Base-by-base conservation (phyloP, 2,329 filamentous ascomycete genomes). In the Dactylellina parvicollis region DNA sequence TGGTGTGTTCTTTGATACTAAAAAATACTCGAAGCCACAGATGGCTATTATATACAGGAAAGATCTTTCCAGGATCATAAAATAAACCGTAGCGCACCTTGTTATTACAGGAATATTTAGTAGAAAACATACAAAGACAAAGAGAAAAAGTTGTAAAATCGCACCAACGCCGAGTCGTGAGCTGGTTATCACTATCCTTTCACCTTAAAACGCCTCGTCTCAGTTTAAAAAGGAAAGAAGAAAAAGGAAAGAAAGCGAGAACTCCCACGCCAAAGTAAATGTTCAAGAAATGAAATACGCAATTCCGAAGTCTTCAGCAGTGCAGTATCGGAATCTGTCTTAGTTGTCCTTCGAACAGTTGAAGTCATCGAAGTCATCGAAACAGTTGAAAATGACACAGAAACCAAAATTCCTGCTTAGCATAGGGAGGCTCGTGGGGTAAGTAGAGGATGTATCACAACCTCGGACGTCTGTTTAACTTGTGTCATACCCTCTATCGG, bases 371-470 rank as follows among this genome's bases (percentile, higher is more conserved):
- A n/a, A n/a, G n/a, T n/a, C n/a, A n/a, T n/a, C n/a, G n/a, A n/a
- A n/a, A n/a, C n/a, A n/a, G n/a, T n/a, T n/a, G n/a, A n/a, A n/a
- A n/a, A n/a, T n/a, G n/a, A n/a, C 40, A 44, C 18, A 44, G 16
- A 44, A 44, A n/a, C n/a, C 12, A 7, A 20, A 18, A 3, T 38
- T 9, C 34, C 16, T 4, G 38, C 16, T 66, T 22, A 73, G 38
- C 69, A 73, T 32, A 73, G n/a, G 26, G 69, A 73, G 0, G 69
- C 69, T 18, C 69, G 56, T 24, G 69, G 60, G 9, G 69, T 73
- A 5, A 73, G 32, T 4, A 73, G 69, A 20, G 69, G 69, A 36
- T 73, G 60, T 26, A 66, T 38, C 12, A 73, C 60, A 34, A 66
- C 69, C 8, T 73, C 60, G 1, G 69, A 46, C 24, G 52, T n/a